Evolutionary conservation across 495 filamentous ascomycete genomes (phyloP).

Genomic region (Lentithecium fluviatile): DNA sequence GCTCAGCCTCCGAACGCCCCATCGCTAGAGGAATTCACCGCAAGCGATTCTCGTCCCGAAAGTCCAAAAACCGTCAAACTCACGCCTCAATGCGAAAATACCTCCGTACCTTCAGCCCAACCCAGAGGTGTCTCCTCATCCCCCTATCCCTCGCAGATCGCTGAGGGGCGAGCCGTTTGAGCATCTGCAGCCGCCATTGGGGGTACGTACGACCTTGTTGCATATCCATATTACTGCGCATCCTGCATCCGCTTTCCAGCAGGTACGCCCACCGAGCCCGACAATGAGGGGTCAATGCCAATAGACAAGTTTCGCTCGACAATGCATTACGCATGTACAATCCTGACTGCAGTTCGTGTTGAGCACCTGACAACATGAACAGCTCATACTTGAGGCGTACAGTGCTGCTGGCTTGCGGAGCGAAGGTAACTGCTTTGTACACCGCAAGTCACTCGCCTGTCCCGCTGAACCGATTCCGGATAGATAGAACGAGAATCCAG

Average conservation of each 20-base stretch:
- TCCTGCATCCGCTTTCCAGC: conserved; percentile 20
- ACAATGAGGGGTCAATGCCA: neutral
- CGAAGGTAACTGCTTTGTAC: conserved; percentile 5
- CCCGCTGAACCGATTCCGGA: neutral
- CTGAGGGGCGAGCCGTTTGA: conserved; percentile 7
- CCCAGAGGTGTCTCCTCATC: neutral
- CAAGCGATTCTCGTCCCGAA: neutral
- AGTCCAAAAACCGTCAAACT: neutral
- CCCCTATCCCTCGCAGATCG: conserved; percentile 28
- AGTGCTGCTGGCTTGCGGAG: neutral
- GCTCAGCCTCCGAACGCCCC: conserved; percentile 14
- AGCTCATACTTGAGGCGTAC: neutral
- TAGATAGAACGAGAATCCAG: neutral
- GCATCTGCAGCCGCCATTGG: conserved; percentile 12
- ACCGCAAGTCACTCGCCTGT: conserved; percentile 16
- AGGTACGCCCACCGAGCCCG: neutral
- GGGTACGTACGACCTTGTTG: neutral
- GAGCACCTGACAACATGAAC: conserved; percentile 18
- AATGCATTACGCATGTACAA: neutral
- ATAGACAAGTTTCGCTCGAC: neutral
- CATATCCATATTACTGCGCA: conserved; percentile 24
- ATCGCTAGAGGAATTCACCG: conserved; percentile 4
- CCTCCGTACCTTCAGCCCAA: neutral
- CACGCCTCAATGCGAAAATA: neutral
- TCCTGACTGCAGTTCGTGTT: conserved; percentile 25